phyloP scores from a whole-genome alignment of 441 rosid genomes.

The Biscutella laevigata region DNA sequence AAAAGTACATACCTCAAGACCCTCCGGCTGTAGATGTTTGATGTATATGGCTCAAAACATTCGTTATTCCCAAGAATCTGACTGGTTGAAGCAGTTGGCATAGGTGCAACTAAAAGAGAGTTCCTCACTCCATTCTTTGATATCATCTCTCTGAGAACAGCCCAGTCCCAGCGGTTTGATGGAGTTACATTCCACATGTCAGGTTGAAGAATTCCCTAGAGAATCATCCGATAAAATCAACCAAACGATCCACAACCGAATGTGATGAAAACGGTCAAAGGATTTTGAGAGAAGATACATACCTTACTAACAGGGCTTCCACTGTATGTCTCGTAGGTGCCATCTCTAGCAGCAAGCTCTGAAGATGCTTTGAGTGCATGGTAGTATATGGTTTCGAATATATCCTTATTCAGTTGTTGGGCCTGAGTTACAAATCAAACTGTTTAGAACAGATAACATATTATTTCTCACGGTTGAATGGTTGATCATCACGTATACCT shows the following conservation, averaged over 20 bases:
- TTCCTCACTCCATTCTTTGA: slow-evolving; percentile 34
- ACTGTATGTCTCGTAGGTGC: slow-evolving; percentile 52
- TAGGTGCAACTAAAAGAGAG: slow-evolving; percentile 39
- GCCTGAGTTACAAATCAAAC: slow-evolving; percentile 36
- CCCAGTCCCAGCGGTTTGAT: slow-evolving; percentile 51
- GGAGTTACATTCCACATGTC: slow-evolving; percentile 51
- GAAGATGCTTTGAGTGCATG: slow-evolving; percentile 61
- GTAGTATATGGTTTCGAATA: slow-evolving; percentile 72
- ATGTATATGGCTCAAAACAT: slow-evolving; percentile 57
- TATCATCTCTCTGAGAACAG: slow-evolving; percentile 28
- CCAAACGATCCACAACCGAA: not conserved
- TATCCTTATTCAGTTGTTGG: slow-evolving; percentile 67
- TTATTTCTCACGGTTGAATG: not conserved
- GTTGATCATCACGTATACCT: slow-evolving; percentile 36
- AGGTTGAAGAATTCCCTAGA: slow-evolving; percentile 49
- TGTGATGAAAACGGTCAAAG: not conserved
- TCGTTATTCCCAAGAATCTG: slow-evolving; percentile 65
- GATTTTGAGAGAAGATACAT: not conserved
- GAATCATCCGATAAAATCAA: not conserved
- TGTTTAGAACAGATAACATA: not conserved
- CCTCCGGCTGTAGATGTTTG: slow-evolving; percentile 53
- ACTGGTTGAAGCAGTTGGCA: slow-evolving; percentile 48
- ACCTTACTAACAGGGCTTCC: slow-evolving; percentile 86
- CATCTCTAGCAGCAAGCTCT: slow-evolving; percentile 50
- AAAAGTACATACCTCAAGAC: slow-evolving; percentile 71